Percentiles rank a stretch among this genome's conserved stretches.
Conservation (phyloP, 2,329 filamentous ascomycete species). For the Fonsecaea nubica region DNA sequence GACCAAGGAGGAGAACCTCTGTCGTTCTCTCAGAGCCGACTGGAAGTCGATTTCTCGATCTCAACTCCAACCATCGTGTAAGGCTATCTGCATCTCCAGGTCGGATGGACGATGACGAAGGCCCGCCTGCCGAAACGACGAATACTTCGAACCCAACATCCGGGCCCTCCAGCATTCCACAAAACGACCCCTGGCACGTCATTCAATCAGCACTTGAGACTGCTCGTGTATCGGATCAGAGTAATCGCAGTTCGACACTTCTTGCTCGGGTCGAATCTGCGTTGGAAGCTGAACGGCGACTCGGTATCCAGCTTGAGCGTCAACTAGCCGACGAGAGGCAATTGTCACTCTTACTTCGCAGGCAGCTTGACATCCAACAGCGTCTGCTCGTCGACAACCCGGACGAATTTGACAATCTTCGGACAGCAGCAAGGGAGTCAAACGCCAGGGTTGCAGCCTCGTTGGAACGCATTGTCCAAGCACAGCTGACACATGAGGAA, state of each 20-base stretch:
- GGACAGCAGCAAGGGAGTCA: conserved; percentile 25
- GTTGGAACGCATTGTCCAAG: conserved; percentile 34
- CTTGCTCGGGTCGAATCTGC: conserved; percentile 37
- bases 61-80: conserved; percentile 46
- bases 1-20: conserved; percentile 49
- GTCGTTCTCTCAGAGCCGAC: conserved; percentile 50
- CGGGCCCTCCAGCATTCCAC: conserved; percentile 27
- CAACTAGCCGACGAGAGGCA: conserved; percentile 37
- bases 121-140: conserved; percentile 19
- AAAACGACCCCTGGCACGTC: conserved; percentile 37
- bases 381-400: conserved; percentile 31
- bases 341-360: conserved; percentile 34
- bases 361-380: conserved; percentile 38
- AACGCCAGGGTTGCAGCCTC: conserved; percentile 29
- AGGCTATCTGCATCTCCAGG: conserved; percentile 52
- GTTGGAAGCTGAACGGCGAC: conserved; percentile 35
- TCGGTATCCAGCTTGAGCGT: conserved; percentile 36
- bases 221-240: conserved; percentile 27
- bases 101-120: conserved; percentile 45
- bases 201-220: conserved; percentile 36
- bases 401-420: conserved; percentile 21
- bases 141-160: conserved; percentile 23
- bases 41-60: conserved; percentile 40
- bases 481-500: conserved; percentile 34
- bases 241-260: conserved; percentile 20